phyloP scores from a whole-genome alignment of 495 filamentous ascomycete species.

The Friedmanniomyces endolithicus region DNA sequence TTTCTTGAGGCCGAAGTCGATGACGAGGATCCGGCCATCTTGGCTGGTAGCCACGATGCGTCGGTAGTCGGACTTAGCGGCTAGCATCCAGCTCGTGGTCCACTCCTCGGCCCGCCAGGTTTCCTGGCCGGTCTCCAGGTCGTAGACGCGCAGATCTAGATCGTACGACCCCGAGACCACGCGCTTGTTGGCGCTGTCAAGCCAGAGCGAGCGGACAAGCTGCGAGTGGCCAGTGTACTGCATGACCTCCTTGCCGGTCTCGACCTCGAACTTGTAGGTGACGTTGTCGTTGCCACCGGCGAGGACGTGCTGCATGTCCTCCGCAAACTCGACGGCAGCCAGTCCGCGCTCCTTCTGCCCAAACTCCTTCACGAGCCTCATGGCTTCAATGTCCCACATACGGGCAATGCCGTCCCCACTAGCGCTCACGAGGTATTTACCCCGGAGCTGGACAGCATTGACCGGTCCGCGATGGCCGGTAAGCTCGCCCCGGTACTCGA shows the following conservation, averaged over 20 bases:
- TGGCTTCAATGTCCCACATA: slow-evolving; percentile 83
- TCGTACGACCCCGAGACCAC: slow-evolving; percentile 90
- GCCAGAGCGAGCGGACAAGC: slow-evolving; percentile 75
- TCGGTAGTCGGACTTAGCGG: slow-evolving; percentile 87
- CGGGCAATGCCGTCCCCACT: slow-evolving; percentile 86
- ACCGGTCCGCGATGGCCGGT: slow-evolving; percentile 80
- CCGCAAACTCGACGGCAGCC: slow-evolving; percentile 88
- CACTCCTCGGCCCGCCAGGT: slow-evolving; percentile 71
- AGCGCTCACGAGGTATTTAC: slow-evolving; percentile 80
- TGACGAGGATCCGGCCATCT: slow-evolving; percentile 77
- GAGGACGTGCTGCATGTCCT: slow-evolving; percentile 77
- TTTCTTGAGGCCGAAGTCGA: slow-evolving; percentile 57
- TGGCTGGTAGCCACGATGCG: slow-evolving; percentile 88
- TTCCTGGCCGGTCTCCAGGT: slow-evolving; percentile 59
- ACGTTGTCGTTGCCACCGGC: slow-evolving; percentile 88
- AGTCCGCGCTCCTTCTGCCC: slow-evolving; percentile 74
- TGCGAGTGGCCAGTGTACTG: slow-evolving; percentile 65
- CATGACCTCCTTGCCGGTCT: slow-evolving; percentile 69
- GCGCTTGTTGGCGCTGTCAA: slow-evolving; percentile 70
- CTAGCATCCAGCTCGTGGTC: slow-evolving; percentile 92
- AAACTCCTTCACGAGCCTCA: slow-evolving; percentile 78
- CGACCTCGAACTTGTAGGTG: slow-evolving; percentile 88
- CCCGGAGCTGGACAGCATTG: slow-evolving; percentile 87
- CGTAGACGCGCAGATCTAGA: slow-evolving; percentile 83
- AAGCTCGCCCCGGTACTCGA: slow-evolving; percentile 58